A percentile compares a stretch with the other conserved stretches of the same genome.
These are phyloP conservation scores for Sedum album DNA, from an alignment of 164 flowering plant species.

Conservation along the genomic window DNA sequence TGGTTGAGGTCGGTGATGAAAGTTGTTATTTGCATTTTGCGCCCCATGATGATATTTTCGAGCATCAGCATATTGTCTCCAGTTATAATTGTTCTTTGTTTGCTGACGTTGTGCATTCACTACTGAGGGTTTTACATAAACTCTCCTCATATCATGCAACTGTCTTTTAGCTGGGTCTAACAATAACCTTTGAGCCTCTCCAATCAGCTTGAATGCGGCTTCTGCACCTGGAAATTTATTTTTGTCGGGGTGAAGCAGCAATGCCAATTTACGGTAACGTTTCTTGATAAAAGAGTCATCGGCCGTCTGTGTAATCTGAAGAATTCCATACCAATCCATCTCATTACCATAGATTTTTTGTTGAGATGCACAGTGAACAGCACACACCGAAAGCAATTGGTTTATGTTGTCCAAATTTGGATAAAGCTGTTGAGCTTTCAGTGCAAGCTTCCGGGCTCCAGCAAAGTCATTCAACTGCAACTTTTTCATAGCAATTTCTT, in stretches of 20 bases:
- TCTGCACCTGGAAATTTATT: constrained; percentile 78
- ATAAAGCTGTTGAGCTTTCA: constrained; percentile 57
- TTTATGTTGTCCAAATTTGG: constrained; percentile 49
- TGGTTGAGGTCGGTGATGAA: neutral
- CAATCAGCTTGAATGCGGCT: constrained; percentile 71
- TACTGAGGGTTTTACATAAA: constrained; percentile 9
- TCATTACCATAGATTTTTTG: no score
- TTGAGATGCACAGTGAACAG: no score
- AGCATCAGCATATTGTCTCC: constrained; percentile 12
- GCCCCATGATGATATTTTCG: neutral
- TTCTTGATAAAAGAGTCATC: constrained; percentile 63
- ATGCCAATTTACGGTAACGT: constrained; percentile 70
- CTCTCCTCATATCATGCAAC: constrained; percentile 36
- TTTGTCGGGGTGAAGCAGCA: constrained; percentile 86
- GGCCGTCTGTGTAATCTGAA: constrained; percentile 51
- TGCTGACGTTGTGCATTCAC: constrained; percentile 21
- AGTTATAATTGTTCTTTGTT: constrained; percentile 7
- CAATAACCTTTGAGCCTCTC: constrained; percentile 69
- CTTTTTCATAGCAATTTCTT: neutral
- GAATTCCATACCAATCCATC: constrained; percentile 73
- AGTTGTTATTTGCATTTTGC: neutral
- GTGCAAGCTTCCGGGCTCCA: constrained; percentile 51
- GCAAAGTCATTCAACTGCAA: constrained; percentile 18
- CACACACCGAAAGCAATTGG: constrained; percentile 68
- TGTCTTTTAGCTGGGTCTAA: constrained; percentile 35